Evolutionary conservation across 331 rosid genomes (phyloP), one percentile per base, ranked within the genome.

Genomic region (Stylosanthes scabra): DNA sequence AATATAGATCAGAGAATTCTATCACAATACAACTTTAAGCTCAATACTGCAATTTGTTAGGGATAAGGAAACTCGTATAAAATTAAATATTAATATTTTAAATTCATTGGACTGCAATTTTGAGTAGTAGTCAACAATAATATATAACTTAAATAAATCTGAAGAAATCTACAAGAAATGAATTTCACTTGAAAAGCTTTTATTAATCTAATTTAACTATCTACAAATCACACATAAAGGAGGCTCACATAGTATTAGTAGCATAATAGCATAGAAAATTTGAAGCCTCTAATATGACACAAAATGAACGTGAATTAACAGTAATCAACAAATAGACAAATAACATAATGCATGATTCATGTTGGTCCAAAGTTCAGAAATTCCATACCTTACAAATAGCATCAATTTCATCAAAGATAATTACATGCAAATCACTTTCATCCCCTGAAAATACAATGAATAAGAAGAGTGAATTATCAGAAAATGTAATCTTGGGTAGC

Each of bases 341-440:
- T 72, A 70, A 42, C 69, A 42, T 10, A 70, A 20, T 2, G 39
- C 66, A 79, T 50, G 47, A 57, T 55, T 64, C 58, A 41, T 37
- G 59, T 68, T 8, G 11, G 76, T 42, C 50, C 44, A 68, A 64
- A 67, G 76, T 70, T 57, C 55, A 68, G 74, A 78, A 78, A 78
- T 63, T 60, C 13, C 76, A 59, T 88, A 92, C 99, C 97, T 95
- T 95, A 76, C 99, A 95, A 72, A 95, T 95, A 68, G 99, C 99
- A 84, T 95, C 99, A 63, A 95, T 95, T 85, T 95, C 99, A 69
- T 92, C 99, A 83, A 95, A 95, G 80, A 95, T 95, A 72, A 95
- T 92, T 79, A 95, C 97, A 90, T 95, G 99, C 89, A 95, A 85
- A 28, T 95, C 99, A 70, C 99, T 95, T 78, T 92, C 88, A 66